Conservation (phyloP, 257 asterid species). For the Plectranthus barbatus region DNA sequence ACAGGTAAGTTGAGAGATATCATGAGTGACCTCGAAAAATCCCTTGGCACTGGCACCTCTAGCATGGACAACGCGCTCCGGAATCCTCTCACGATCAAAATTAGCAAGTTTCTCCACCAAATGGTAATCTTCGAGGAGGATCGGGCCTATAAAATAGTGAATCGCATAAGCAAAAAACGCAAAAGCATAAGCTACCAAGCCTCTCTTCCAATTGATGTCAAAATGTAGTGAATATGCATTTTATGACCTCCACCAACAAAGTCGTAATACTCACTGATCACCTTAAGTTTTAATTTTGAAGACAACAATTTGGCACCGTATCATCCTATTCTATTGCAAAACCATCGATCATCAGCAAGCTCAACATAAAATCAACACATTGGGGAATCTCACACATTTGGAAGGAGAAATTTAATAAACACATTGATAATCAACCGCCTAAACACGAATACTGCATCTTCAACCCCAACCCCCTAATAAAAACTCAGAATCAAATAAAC, state of each 20-base stretch:
- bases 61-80: constrained; percentile 94
- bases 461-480: not conserved
- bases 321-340: not conserved
- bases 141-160: constrained; percentile 48
- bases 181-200: not conserved
- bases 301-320: not conserved
- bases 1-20: constrained; percentile 72
- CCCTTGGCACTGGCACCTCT: constrained; percentile 99
- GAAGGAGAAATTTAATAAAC: no score
- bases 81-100: constrained; percentile 89
- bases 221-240: not conserved
- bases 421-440: no score
- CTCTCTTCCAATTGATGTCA: not conserved
- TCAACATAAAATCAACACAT: not conserved
- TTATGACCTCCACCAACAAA: not conserved
- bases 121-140: constrained; percentile 92
- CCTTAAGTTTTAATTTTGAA: not conserved
- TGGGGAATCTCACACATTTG: not conserved
- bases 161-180: not conserved
- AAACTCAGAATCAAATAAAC: not conserved
- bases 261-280: not conserved
- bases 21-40: constrained; percentile 93
- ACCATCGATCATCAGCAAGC: not conserved
- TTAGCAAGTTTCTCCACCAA: constrained; percentile 84
- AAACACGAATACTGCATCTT: not conserved